phyloP scores from a whole-genome alignment of 2,329 filamentous ascomycete genomes.

The Epichloe gansuensis region DNA sequence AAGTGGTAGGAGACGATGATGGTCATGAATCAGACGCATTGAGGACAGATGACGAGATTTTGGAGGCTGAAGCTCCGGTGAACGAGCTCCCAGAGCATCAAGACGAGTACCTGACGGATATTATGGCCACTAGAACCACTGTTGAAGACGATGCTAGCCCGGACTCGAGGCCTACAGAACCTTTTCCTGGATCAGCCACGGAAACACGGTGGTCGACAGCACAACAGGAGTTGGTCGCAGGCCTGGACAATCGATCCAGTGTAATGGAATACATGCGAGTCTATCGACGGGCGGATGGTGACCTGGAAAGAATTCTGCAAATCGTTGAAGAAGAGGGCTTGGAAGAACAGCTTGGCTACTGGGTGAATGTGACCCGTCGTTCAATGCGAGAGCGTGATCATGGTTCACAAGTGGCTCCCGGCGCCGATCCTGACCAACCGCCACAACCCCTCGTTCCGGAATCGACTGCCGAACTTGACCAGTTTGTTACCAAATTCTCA shows the following conservation, averaged over 20 bases:
- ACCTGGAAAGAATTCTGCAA: conserved; percentile 44
- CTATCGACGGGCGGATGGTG: conserved; percentile 47
- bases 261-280: conserved; percentile 34
- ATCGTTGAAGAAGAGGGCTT: conserved; percentile 51
- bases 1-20: conserved; percentile 6
- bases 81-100: conserved; percentile 2
- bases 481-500: not conserved
- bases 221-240: not conserved
- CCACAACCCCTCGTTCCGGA: not conserved
- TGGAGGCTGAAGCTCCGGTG: conserved; percentile 15
- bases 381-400: conserved; percentile 15
- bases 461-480: not conserved
- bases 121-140: not conserved
- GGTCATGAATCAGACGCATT: conserved; percentile 14
- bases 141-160: not conserved
- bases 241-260: conserved; percentile 12
- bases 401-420: not conserved
- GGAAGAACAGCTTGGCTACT: conserved; percentile 45
- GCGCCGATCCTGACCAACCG: not conserved
- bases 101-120: not conserved
- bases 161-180: not conserved
- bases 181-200: not conserved
- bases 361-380: conserved; percentile 40
- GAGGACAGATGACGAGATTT: conserved; percentile 22
- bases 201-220: not conserved